Evolutionary conservation across 108 stramenopile species (phyloP).

Genomic region (Cyclostephanos tholiformis): DNA sequence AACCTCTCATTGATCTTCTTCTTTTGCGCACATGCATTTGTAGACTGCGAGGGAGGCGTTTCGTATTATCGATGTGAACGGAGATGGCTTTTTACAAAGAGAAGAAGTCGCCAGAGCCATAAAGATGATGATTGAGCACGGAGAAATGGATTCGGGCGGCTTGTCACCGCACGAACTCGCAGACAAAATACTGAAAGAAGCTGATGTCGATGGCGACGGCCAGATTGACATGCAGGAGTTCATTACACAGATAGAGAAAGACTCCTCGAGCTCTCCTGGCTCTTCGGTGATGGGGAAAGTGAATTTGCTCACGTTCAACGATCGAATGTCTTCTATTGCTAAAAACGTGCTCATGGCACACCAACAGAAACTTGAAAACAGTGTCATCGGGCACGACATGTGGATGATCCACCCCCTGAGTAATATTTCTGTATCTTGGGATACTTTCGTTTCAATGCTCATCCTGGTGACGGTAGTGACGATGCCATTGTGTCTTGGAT

Average conservation of each 20-base stretch:
- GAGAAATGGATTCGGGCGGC: slow-evolving; percentile 36
- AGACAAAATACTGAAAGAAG: slow-evolving; percentile 54
- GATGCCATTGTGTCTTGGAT: slow-evolving; percentile 60
- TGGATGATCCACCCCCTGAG: slow-evolving; percentile 60
- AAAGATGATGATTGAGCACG: slow-evolving; percentile 48
- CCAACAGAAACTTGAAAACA: slow-evolving; percentile 55
- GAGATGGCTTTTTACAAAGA: slow-evolving; percentile 55
- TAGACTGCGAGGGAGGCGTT: slow-evolving; percentile 60
- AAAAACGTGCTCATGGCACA: slow-evolving; percentile 53
- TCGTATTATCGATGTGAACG: slow-evolving; percentile 56
- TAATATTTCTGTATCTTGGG: slow-evolving; percentile 51
- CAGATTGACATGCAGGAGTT: slow-evolving; percentile 59
- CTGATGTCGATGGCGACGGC: slow-evolving; percentile 57
- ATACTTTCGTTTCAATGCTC: slow-evolving; percentile 52
- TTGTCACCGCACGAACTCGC: slow-evolving; percentile 31
- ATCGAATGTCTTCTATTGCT: slow-evolving; percentile 53
- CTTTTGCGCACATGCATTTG: neutral
- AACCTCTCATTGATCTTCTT: neutral
- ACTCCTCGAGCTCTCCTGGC: neutral
- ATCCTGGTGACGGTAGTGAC: slow-evolving; percentile 59
- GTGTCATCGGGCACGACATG: slow-evolving; percentile 36
- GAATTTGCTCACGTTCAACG: slow-evolving; percentile 19
- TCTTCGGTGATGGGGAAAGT: slow-evolving; percentile 13
- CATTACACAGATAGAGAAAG: slow-evolving; percentile 42
- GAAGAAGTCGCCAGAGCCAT: slow-evolving; percentile 55